Evolutionary conservation across 1,284 basidiomycete species (phyloP).

Genomic region (Tylopilus sp.): DNA sequence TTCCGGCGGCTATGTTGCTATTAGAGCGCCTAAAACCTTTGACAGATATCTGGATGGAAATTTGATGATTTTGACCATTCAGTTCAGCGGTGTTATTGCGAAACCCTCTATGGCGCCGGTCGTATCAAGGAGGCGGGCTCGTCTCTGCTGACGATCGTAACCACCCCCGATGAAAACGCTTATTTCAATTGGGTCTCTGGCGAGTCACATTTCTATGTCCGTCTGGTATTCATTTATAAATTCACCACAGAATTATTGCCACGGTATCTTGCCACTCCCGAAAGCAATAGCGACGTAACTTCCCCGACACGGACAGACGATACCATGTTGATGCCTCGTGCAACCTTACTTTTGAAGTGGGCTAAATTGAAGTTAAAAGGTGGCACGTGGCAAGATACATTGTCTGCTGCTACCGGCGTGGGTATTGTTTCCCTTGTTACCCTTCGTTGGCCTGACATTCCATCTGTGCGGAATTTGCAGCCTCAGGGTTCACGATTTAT

Average conservation of each 20-base stretch:
- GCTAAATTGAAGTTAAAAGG: neutral
- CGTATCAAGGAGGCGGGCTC: neutral
- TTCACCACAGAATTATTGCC: neutral
- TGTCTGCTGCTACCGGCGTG: neutral
- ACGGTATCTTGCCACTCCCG: neutral
- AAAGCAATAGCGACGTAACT: accelerated
- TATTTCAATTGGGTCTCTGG: neutral
- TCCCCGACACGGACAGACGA: neutral
- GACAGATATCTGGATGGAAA: too few species aligned
- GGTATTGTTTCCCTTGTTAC: neutral
- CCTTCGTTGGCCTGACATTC: neutral
- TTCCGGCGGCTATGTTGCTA: accelerated
- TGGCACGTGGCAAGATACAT: neutral
- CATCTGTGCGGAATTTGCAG: too few species aligned
- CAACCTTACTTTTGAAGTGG: conserved; percentile 1
- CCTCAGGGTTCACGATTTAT: too few species aligned
- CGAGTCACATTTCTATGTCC: neutral
- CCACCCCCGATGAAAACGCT: neutral
- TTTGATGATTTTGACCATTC: conserved; percentile 14
- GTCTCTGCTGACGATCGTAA: neutral
- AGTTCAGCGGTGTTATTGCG: too few species aligned
- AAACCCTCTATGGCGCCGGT: too few species aligned
- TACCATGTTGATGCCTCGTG: neutral
- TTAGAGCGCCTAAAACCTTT: neutral
- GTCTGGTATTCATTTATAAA: accelerated